Base-by-base conservation (phyloP, 1,284 basidiomycete species). In the Sanghuangporus sanghuang region DNA sequence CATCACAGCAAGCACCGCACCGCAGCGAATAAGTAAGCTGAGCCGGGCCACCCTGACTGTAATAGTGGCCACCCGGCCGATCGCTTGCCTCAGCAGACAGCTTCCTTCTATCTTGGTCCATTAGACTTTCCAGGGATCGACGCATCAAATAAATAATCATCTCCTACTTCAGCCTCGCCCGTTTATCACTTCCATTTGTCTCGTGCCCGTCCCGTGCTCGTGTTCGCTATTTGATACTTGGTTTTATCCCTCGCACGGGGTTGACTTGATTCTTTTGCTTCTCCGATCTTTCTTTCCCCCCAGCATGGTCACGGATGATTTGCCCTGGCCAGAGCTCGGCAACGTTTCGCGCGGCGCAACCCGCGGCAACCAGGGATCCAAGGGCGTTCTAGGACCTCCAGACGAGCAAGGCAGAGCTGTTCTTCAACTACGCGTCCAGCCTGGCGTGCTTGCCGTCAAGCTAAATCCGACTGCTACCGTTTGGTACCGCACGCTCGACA, bases 291-390 rank as follows among this genome's bases (percentile, higher is more conserved):
- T 36, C 53, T 8, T 2, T n/a, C 12, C 36, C 27, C 18, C 39
- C 38, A 57, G 23, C 42, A 54, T 48, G 49, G 46, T 52, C 52
- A 44, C 83, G 64, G 89, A 91, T 78, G 89, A 91, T 79, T 79
- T 91, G 58, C 89, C 89, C 38, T 91, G 89, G 89, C 89, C 89
- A 67, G 89, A 91, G 75, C 79, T 90, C 67, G 89, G 89, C 67
- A 91, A 91, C 70, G 88, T 91, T 68, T 89, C 89, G 63, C 83
- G 89, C 65, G 89, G 89, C 60, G 89, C 89, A n/a, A 91, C 89
- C 59, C 77, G 89, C 72, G 89, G 89, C 64, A 91, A 91, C 74
- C 89, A 92, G 78, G 89, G 89, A 57, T 88, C 90, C 71, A 91
- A 91, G 71, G 89, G 89, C 67, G 85, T 85, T 55, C 76, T 91